These are phyloP conservation scores for Hypoxylon crocopeplum DNA, from an alignment of 495 filamentous ascomycete genomes.

Conservation along the genomic window DNA sequence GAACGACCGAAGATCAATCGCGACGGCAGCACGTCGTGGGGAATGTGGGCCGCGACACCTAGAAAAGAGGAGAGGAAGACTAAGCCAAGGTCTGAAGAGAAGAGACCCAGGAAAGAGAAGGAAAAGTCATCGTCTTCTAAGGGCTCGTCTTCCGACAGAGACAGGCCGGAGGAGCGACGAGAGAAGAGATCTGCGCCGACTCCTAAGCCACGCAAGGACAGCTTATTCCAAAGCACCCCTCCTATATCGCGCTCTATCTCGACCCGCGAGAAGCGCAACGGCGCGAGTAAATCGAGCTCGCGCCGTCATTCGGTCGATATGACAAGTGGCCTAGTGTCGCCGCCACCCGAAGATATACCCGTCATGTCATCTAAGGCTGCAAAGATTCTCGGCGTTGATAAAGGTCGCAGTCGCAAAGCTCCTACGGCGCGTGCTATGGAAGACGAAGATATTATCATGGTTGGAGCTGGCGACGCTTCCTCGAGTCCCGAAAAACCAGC, in stretches of 20 bases:
- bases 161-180: conserved; percentile 45
- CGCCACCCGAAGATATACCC: conserved; percentile 51
- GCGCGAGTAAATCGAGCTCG: conserved; percentile 49
- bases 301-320: conserved; percentile 57
- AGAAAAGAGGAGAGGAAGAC: conserved; percentile 39
- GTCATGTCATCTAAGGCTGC: conserved; percentile 61
- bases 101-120: conserved; percentile 41
- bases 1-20: conserved; percentile 56
- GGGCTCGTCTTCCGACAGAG: conserved; percentile 52
- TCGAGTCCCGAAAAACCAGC: conserved; percentile 52
- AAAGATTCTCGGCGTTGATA: conserved; percentile 56
- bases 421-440: conserved; percentile 33
- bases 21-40: conserved; percentile 50
- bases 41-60: conserved; percentile 50
- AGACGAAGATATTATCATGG: conserved; percentile 57
- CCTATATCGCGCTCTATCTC: conserved; percentile 60
- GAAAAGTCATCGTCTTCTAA: conserved; percentile 53
- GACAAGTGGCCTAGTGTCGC: conserved; percentile 51
- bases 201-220: conserved; percentile 47
- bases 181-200: conserved; percentile 39
- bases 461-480: conserved; percentile 46
- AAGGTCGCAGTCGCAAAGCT: conserved; percentile 47
- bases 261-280: conserved; percentile 54
- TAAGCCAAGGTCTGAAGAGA: conserved; percentile 41
- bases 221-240: conserved; percentile 58